Percentiles rank a stretch among this genome's conserved stretches.
phyloP scores from a whole-genome alignment of 768 basidiomycete species.

The Lactarius akahatsu region DNA sequence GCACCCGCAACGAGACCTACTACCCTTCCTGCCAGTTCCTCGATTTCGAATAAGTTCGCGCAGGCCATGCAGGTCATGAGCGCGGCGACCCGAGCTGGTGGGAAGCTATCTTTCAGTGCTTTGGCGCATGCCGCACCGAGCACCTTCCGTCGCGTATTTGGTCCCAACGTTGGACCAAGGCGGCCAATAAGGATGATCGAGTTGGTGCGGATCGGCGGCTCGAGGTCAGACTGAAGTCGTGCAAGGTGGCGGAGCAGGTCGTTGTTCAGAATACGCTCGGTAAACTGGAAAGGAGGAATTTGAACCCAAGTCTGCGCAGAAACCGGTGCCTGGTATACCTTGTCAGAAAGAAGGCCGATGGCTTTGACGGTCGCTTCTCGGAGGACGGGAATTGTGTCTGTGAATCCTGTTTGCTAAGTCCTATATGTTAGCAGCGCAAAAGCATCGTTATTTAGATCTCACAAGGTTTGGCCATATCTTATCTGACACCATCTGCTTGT shows the following conservation, averaged over 20 bases:
- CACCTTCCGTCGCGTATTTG: conserved; percentile 93
- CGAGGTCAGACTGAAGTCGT: conserved; percentile 87
- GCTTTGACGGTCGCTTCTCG: conserved; percentile 93
- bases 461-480: conserved; percentile 94
- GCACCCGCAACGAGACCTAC: conserved; percentile 81
- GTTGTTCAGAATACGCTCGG: conserved; percentile 91
- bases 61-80: conserved; percentile 96
- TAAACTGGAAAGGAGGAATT: conserved; percentile 52
- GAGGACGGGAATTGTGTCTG: conserved; percentile 91
- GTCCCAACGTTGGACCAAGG: conserved; percentile 78
- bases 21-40: conserved; percentile 87
- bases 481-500: conserved; percentile 79
- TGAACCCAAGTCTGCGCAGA: conserved; percentile 2
- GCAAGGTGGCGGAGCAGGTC: conserved; percentile 92
- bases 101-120: conserved; percentile 86
- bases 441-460: conserved; percentile 32
- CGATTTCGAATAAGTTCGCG: conserved; percentile 81
- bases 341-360: conserved; percentile 78
- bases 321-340: conserved; percentile 47
- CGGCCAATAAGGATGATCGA: conserved; percentile 95
- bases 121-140: conserved; percentile 92
- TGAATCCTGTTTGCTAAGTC: conserved; percentile 87
- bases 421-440: conserved; percentile 3
- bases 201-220: conserved; percentile 95
- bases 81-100: conserved; percentile 91